phyloP scores from a whole-genome alignment of 305 asterid genomes.

The Plantago lanceolata region DNA sequence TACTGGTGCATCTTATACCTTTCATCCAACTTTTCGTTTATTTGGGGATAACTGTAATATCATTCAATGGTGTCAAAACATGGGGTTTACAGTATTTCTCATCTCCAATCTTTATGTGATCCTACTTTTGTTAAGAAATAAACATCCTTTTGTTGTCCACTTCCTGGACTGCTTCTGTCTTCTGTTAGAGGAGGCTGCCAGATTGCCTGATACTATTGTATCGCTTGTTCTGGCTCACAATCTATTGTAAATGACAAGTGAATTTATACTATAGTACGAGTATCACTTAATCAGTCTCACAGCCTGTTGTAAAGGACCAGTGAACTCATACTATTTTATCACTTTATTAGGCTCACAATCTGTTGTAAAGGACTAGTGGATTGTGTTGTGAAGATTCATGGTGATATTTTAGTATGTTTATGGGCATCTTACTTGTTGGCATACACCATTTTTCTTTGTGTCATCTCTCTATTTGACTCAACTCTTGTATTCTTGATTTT shows the following conservation, averaged over 20 bases:
- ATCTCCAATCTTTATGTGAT: no score
- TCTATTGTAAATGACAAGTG: background rate
- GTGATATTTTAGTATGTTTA: background rate
- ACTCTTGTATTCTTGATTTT: background rate
- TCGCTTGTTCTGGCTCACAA: background rate
- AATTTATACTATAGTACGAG: background rate
- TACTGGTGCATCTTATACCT: no score
- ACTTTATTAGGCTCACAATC: background rate
- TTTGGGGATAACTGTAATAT: no score
- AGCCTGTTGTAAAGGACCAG: background rate
- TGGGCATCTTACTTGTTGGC: background rate
- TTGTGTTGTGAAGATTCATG: background rate
- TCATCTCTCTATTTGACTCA: slow-evolving; percentile 9
- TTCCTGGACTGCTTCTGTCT: no score
- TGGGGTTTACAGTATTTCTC: no score
- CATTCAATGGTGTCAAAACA: no score
- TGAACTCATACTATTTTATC: background rate
- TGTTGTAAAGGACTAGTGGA: background rate
- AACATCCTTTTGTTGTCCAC: no score
- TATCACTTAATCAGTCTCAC: background rate
- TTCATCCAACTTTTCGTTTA: no score
- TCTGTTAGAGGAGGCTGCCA: slow-evolving; percentile 1
- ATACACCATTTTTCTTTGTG: slow-evolving; percentile 16
- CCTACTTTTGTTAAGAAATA: no score
- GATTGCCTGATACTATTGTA: background rate